phyloP scores from a whole-genome alignment of 2,329 filamentous ascomycete genomes.

The Kalmusia sp. region DNA sequence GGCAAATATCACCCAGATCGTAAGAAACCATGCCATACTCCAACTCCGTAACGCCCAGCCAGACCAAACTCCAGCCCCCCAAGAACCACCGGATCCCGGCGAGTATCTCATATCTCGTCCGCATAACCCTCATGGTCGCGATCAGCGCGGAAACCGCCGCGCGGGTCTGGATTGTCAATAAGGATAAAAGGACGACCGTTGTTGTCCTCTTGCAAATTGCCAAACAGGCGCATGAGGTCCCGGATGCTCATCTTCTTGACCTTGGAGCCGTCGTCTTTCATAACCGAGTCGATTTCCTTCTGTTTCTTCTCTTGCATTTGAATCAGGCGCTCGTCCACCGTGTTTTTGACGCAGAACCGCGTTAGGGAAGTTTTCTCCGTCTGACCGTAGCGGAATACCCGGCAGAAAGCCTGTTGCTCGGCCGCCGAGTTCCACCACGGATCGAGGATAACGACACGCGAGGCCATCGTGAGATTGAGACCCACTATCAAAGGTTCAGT shows the following conservation, averaged over 20 bases:
- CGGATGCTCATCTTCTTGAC: constrained; percentile 42
- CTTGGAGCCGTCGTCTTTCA: constrained; percentile 48
- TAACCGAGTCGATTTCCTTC: constrained; percentile 51
- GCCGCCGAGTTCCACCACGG: constrained; percentile 66
- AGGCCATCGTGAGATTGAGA: constrained; percentile 66
- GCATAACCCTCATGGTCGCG: constrained; percentile 41
- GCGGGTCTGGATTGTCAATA: constrained; percentile 40
- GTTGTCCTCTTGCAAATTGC: constrained; percentile 47
- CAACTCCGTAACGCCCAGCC: not conserved
- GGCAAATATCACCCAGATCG: not conserved
- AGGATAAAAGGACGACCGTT: constrained; percentile 52
- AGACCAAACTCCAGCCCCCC: not conserved
- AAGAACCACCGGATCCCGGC: not conserved
- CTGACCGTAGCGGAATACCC: constrained; percentile 72
- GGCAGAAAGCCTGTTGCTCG: constrained; percentile 70
- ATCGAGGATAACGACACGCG: constrained; percentile 56
- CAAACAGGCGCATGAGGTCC: constrained; percentile 57
- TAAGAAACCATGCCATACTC: not conserved
- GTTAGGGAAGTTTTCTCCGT: constrained; percentile 64
- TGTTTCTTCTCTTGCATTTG: constrained; percentile 64
- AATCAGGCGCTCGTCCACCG: constrained; percentile 65
- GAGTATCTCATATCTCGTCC: constrained; percentile 36
- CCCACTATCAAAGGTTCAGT: constrained; percentile 42
- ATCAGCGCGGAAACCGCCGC: constrained; percentile 40
- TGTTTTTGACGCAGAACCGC: constrained; percentile 62